A percentile compares a stretch with the other conserved stretches of the same genome.
phyloP scores from a whole-genome alignment of 345 rosid species.

The Aquilaria yunnanensis region DNA sequence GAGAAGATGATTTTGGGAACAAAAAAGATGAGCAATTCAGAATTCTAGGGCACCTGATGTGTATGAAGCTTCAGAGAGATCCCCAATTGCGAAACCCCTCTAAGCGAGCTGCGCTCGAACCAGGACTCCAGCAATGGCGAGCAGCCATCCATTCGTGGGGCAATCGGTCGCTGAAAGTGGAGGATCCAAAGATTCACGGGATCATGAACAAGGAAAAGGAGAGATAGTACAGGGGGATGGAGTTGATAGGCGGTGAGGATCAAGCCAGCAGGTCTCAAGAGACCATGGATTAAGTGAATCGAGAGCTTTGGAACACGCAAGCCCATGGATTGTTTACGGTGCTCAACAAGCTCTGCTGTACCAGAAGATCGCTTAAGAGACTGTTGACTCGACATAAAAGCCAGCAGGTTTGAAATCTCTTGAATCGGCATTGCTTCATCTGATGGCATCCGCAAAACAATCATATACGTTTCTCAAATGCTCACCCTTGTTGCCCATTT shows the following conservation, averaged over 20 bases:
- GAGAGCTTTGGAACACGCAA: slow-evolving; percentile 35
- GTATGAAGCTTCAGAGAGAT: slow-evolving; percentile 67
- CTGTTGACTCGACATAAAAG: slow-evolving; percentile 42
- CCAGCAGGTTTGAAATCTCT: slow-evolving; percentile 45
- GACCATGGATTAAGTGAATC: slow-evolving; percentile 16
- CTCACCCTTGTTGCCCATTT: neutral
- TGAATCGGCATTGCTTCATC: slow-evolving; percentile 56
- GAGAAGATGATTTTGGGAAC: slow-evolving; percentile 21
- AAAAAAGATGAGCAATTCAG: slow-evolving; percentile 65
- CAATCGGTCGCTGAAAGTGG: slow-evolving; percentile 48
- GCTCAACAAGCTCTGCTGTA: slow-evolving; percentile 52
- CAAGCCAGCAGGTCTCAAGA: no score
- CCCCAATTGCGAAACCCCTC: slow-evolving; percentile 30
- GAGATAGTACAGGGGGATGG: slow-evolving; percentile 72
- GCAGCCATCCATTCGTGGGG: slow-evolving; percentile 70
- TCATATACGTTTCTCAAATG: slow-evolving; percentile 39
- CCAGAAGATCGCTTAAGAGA: slow-evolving; percentile 40
- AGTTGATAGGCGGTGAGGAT: slow-evolving; percentile 84
- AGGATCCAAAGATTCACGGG: slow-evolving; percentile 65
- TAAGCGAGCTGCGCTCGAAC: slow-evolving; percentile 33
- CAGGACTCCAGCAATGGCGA: slow-evolving; percentile 47
- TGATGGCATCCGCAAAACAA: slow-evolving; percentile 49
- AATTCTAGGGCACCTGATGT: slow-evolving; percentile 68
- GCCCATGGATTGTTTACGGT: slow-evolving; percentile 74
- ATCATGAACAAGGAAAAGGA: slow-evolving; percentile 82